Evolutionary conservation across 2,329 filamentous ascomycete genomes (phyloP).

Genomic region (Pleurostoma richardsiae): DNA sequence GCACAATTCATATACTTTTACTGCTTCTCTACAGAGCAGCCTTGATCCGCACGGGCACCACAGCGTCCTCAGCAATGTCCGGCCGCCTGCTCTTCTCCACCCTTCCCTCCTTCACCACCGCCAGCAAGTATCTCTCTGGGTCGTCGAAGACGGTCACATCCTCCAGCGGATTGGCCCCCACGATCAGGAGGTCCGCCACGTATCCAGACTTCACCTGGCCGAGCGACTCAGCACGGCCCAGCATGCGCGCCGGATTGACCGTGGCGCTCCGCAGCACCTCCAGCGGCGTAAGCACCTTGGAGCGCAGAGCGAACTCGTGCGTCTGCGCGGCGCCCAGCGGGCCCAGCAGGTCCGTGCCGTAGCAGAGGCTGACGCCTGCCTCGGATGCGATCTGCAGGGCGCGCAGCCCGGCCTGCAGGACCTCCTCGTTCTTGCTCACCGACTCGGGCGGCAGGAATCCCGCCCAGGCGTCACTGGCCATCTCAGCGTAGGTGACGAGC

Average conservation of each 20-base stretch:
- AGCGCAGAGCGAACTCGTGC: constrained; percentile 40
- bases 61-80: constrained; percentile 3
- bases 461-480: constrained; percentile 33
- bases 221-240: constrained; percentile 34
- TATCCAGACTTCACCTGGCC: constrained; percentile 43
- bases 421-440: constrained; percentile 39
- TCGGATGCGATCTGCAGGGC: constrained; percentile 39
- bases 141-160: constrained; percentile 43
- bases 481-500: constrained; percentile 41
- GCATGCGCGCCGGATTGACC: constrained; percentile 40
- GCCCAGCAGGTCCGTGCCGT: constrained; percentile 48
- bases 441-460: constrained; percentile 34
- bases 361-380: constrained; percentile 48
- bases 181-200: constrained; percentile 43
- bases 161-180: constrained; percentile 45
- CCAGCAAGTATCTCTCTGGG: constrained; percentile 36
- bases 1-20: no score
- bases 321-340: constrained; percentile 42
- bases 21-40: neutral
- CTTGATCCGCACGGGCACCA: constrained; percentile 3
- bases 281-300: constrained; percentile 30
- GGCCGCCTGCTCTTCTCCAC: constrained; percentile 24
- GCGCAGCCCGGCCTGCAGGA: constrained; percentile 37
- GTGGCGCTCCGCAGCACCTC: constrained; percentile 46
- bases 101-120: constrained; percentile 46